Evolutionary conservation across 306 rosid species (phyloP).

Genomic region (Nissolia schottii): DNA sequence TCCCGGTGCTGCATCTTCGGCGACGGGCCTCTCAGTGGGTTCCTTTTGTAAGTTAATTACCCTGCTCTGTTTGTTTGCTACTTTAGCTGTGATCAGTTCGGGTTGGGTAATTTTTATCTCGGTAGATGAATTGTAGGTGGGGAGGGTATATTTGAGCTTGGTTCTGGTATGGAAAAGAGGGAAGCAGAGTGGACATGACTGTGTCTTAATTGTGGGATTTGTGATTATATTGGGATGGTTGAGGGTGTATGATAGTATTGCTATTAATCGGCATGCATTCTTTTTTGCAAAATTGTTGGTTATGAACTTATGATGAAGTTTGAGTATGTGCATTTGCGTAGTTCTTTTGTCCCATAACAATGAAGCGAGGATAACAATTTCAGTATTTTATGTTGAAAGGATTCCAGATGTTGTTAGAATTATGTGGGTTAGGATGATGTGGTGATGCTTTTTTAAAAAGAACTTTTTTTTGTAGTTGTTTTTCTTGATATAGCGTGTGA

Average conservation of each 20-base stretch:
- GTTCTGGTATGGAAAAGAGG: background rate
- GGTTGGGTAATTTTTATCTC: background rate
- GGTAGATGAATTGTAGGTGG: background rate
- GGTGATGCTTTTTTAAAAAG: background rate
- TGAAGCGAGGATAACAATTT: background rate
- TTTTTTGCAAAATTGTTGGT: background rate
- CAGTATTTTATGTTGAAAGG: background rate
- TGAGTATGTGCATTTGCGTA: background rate
- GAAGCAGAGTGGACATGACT: background rate
- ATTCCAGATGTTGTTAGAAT: background rate
- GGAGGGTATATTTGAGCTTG: background rate
- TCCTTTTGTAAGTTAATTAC: constrained; percentile 65
- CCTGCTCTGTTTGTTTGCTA: background rate
- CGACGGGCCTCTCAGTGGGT: constrained; percentile 80
- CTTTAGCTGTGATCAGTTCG: background rate
- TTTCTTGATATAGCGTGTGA: background rate
- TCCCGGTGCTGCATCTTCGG: constrained; percentile 85
- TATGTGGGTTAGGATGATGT: constrained; percentile 6
- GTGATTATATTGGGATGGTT: background rate
- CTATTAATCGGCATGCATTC: background rate
- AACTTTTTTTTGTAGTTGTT: background rate
- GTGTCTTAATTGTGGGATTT: constrained; percentile 10
- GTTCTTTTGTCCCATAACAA: background rate
- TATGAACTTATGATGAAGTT: background rate
- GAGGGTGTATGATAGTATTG: background rate